Evolutionary conservation across 2,329 filamentous ascomycete genomes (phyloP), one percentile per base, ranked within the genome.

Genomic region (Bertia moriformis): DNA sequence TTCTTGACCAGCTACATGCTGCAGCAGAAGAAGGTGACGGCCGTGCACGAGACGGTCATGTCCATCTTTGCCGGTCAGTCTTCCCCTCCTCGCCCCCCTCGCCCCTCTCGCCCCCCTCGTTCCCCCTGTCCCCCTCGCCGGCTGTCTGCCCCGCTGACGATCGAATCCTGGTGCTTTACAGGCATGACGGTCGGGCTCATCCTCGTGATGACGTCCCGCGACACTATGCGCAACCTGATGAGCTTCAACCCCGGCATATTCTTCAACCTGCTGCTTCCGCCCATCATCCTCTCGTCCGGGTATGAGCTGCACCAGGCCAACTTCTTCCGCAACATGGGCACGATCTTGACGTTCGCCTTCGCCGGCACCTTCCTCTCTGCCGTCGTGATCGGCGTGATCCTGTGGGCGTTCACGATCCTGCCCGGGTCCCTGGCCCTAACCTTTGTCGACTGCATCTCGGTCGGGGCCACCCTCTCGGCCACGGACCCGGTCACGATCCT

Each of bases 11-110:
- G 88, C 68, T 98, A 98, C 63, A 82, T 93, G 49, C 73, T 98
- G 44, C 89, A 96, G 61, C 85, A 91, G 63, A 88, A 85, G 62
- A 95, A 93, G 64, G 88, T 98, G 41, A 91, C 95, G 53, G 91
- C 91, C 19, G 82, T 98, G 40, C 91, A 98, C 60, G 91, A 98
- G 66, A 98, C 91, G 2, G 91, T 96, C 50, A 78, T 98, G 45
- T 96, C 89, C 44, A 98, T 98, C 56, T 96, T 98, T 65, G 88
- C 87, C 42, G 87, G 87, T 88, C n/a, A n/a, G n/a, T n/a, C n/a
- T n/a, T n/a, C n/a, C n/a, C n/a, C n/a, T n/a, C n/a, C n/a, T n/a
- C n/a, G n/a, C n/a, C n/a, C n/a, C n/a, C n/a, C n/a, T n/a, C n/a
- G n/a, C n/a, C n/a, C n/a, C n/a, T n/a, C n/a, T n/a, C n/a, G n/a